Conservation (phyloP, 1,284 basidiomycete species). For the Tremellales sp. region DNA sequence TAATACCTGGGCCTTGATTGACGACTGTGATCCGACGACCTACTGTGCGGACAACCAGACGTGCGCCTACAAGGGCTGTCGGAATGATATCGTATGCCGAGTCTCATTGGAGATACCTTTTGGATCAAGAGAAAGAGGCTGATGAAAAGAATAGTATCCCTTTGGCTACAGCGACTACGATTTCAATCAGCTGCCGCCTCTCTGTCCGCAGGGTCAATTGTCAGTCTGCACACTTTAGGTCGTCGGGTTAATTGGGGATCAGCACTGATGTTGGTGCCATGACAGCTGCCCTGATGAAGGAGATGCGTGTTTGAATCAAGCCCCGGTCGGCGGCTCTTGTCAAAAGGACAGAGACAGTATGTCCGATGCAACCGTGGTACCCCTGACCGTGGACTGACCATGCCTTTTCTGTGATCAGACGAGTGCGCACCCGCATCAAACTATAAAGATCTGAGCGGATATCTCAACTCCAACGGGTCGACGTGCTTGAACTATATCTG, state of each 20-base stretch:
- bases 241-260: not conserved
- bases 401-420: conserved; percentile 56
- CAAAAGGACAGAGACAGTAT: conserved; percentile 83
- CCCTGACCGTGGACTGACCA: not conserved
- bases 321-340: conserved; percentile 64
- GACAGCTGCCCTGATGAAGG: conserved; percentile 81
- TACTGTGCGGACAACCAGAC: conserved; percentile 60
- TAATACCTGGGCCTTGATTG: conserved; percentile 70
- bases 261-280: conserved; percentile 1
- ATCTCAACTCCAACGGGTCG: conserved; percentile 72
- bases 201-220: conserved; percentile 57
- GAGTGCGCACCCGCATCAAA: conserved; percentile 68
- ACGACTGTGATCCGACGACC: conserved; percentile 66
- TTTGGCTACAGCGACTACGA: conserved; percentile 45
- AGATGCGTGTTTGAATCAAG: conserved; percentile 61
- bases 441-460: conserved; percentile 60
- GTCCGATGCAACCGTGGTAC: conserved; percentile 17
- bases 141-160: conserved; percentile 37
- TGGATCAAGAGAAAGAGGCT: not conserved
- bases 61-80: conserved; percentile 65
- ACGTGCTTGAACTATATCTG: conserved; percentile 75
- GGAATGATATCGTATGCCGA: conserved; percentile 61
- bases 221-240: conserved; percentile 16
- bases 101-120: not conserved
- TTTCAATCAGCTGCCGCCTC: conserved; percentile 55